These are phyloP conservation scores for Verticillium klebahnii DNA, from an alignment of 2,329 filamentous ascomycete genomes.

Conservation along the genomic window DNA sequence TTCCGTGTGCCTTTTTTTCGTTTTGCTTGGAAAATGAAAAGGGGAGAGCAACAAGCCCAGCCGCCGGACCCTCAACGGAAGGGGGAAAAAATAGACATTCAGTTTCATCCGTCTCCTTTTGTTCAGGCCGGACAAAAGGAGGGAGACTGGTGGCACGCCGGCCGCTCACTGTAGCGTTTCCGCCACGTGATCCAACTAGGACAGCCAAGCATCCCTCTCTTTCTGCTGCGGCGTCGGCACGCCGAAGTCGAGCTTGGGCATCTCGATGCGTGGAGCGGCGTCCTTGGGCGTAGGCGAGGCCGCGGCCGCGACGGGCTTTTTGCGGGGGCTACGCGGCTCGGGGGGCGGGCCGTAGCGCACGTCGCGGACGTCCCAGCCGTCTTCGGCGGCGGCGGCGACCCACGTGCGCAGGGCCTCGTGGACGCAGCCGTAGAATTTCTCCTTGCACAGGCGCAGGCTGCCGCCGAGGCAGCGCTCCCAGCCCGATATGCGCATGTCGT, in stretches of 20 bases:
- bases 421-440: conserved; percentile 92
- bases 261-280: conserved; percentile 57
- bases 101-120: background rate
- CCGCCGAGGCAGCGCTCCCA: conserved; percentile 88
- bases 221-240: conserved; percentile 22
- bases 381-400: conserved; percentile 81
- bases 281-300: conserved; percentile 32
- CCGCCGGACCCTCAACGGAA: background rate
- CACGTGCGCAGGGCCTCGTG: conserved; percentile 86
- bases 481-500: conserved; percentile 73
- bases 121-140: background rate
- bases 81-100: conserved; percentile 1
- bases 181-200: conserved; percentile 1
- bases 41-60: conserved; percentile 10
- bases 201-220: conserved; percentile 24
- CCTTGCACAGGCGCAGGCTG: conserved; percentile 86
- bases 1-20: background rate
- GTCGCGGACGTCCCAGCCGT: conserved; percentile 79
- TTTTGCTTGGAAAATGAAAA: conserved; percentile 7
- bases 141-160: background rate
- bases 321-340: conserved; percentile 39
- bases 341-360: conserved; percentile 69
- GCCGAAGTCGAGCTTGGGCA: conserved; percentile 50
- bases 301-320: conserved; percentile 31
- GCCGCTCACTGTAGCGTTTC: background rate